Evolutionary conservation across 371 early-diverging fungal genomes (phyloP), one percentile per base, ranked within the genome.

Genomic region (Phascolomyces articulosus): DNA sequence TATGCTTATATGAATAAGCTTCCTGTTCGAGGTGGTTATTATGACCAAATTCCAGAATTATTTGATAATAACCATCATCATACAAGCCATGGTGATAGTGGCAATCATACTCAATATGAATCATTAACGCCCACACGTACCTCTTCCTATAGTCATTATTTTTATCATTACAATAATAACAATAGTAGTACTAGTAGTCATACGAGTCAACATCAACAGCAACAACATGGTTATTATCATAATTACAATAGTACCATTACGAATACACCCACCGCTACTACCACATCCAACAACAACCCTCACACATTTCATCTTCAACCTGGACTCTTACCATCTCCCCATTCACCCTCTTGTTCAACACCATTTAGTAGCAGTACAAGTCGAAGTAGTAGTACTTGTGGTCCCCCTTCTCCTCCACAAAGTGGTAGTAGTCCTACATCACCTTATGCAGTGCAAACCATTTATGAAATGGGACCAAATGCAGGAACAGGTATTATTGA

Each of bases 361-460:
- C 69, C 71, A n/a, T 55, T 55, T 31, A 29, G 38, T 38, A 55
- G 11, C 11, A 34, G 34, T 34, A 34, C 9, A 11, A 34, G 56
- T 24, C 44, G 44, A 44, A 24, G 51, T 51, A 51, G 51, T 24
- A 51, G 51, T 51, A 51, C 51, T 0, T 51, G 51, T 51, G 51
- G 21, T n/a, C 72, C 75, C 47, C 75, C 79, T 4, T 75, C 79
- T 16, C 79, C 79, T 11, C 67, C 79, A 23, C 57, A 57, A 57
- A 57, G 60, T 13, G 74, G 69, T 8, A 73, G 75, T 11, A 71
- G 73, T 34, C 79, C 79, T 27, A 68, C 75, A 6, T 76, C 79
- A 1, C 76, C 79, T n/a, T n/a, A 23, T 21, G 18, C 48, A n/a
- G 55, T 29, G 40, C 55, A 55, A 38, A n/a, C 44, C 8, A 16